These are phyloP conservation scores for Hevea brasiliensis DNA, from an alignment of 345 rosid genomes.

Conservation along the genomic window DNA sequence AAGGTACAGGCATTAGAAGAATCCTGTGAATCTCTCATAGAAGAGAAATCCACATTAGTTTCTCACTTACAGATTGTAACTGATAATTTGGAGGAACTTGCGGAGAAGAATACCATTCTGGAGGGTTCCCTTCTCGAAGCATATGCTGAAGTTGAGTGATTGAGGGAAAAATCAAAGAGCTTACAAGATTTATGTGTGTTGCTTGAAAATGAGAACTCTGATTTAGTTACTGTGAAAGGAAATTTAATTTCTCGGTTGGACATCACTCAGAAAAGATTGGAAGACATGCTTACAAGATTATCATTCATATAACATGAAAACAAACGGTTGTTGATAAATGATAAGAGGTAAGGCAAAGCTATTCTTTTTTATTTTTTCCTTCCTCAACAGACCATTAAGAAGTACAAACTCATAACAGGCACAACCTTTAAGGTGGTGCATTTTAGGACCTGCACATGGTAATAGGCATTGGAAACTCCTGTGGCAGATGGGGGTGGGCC, in stretches of 20 bases:
- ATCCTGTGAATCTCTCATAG: conserved; percentile 50
- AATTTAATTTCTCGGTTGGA: conserved; percentile 56
- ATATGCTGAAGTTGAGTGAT: conserved; percentile 69
- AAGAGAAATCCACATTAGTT: conserved; percentile 57
- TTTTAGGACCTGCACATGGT: conserved; percentile 9
- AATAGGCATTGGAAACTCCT: not conserved
- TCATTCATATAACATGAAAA: not conserved
- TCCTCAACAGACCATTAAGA: not conserved
- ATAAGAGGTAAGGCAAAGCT: not conserved
- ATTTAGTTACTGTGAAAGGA: conserved; percentile 49
- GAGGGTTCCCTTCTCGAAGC: conserved; percentile 74
- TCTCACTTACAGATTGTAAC: conserved; percentile 56
- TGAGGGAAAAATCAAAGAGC: conserved; percentile 50
- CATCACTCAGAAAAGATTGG: conserved; percentile 43
- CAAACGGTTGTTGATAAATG: not conserved
- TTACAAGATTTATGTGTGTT: conserved; percentile 59
- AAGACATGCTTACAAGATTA: conserved; percentile 32
- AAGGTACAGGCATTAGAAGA: conserved; percentile 69
- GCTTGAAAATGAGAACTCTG: conserved; percentile 65
- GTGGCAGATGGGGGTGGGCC: conserved; percentile 21
- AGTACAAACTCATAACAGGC: not conserved
- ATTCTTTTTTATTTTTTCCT: no score
- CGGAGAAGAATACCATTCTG: conserved; percentile 59
- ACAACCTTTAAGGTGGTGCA: not conserved
- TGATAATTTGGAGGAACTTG: conserved; percentile 55